Evolutionary conservation across 768 basidiomycete genomes (phyloP), one percentile per base, ranked within the genome.

Genomic region (Lyophyllum shimeji): DNA sequence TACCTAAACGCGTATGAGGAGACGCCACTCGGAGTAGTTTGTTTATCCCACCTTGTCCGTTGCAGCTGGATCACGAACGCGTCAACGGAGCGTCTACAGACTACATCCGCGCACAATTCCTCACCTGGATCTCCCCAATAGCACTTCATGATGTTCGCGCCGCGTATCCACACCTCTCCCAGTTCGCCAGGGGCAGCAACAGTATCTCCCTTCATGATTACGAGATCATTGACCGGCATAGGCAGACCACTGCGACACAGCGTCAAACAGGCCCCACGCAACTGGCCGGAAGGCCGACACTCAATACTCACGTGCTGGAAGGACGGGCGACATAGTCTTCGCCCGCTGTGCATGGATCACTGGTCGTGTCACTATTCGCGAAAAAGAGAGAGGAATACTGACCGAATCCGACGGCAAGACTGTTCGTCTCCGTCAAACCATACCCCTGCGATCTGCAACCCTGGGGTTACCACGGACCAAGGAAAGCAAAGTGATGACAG

Each of bases 351-450:
- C 25, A 18, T 31, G 21, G 20, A 42, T 33, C 18, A 54, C 11
- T 27, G 37, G 20, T 34, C 15, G 17, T 25, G 25, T 29, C 23
- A 34, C 7, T 17, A 33, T 8, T 11, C 29, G 6, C 17, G 3
- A 0, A 23, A 18, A 15, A 33, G 7, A 39, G 34, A 53, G 6
- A 18, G 18, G 18, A 40, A 7, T n/a, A 63, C 70, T 34, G 34
- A 79, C 71, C 51, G 55, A 71, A 25, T 66, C 73, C 24, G 1
- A 70, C 71, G 3, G 78, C 78, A 23, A 79, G 67, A 23, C 77
- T 77, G 58, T 81, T 83, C 1, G 80, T 82, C 60, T 84, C 83
- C 17, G 82, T 80, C 59, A 77, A 66, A 6, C 81, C 80, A 58
- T 80, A 82, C 7, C 71, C 76, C 60, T 80, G 72, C 23, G 64